Evolutionary conservation across 2,329 filamentous ascomycete species (phyloP).

Genomic region (Fusarium anguioides): DNA sequence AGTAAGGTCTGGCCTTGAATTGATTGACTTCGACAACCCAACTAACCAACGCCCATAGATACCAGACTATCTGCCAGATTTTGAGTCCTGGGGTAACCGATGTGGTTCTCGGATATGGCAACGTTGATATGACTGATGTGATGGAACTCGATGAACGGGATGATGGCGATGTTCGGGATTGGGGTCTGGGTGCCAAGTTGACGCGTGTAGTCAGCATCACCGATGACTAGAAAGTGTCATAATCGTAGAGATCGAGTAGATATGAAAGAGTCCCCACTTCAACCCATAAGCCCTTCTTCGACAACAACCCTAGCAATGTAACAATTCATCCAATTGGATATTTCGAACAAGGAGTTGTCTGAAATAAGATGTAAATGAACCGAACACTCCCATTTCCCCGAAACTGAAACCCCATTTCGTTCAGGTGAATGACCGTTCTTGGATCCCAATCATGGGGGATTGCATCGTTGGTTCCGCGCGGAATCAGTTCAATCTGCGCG

Average conservation of each 20-base stretch:
- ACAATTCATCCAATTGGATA: neutral
- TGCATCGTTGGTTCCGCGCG: constrained; percentile 12
- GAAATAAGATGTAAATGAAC: constrained; percentile 37
- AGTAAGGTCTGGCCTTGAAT: constrained; percentile 10
- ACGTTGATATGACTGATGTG: constrained; percentile 16
- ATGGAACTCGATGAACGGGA: constrained; percentile 25
- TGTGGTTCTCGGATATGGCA: neutral
- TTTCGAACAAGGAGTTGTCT: neutral
- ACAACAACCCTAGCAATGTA: neutral
- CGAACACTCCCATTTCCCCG: constrained; percentile 30
- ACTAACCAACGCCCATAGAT: constrained; percentile 18
- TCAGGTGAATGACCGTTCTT: constrained; percentile 28
- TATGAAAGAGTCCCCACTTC: neutral
- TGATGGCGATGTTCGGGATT: neutral
- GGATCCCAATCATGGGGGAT: constrained; percentile 27
- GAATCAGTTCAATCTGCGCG: constrained; percentile 22
- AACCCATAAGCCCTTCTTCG: neutral
- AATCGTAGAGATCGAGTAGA: neutral
- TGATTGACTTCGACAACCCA: neutral
- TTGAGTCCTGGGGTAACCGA: neutral
- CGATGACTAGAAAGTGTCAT: neutral
- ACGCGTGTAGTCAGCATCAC: neutral
- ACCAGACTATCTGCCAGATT: constrained; percentile 9
- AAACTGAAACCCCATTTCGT: constrained; percentile 33
- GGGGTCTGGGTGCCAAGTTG: neutral